These are phyloP conservation scores for Cladophialophora carrionii DNA, from an alignment of 2,329 filamentous ascomycete genomes.

Conservation along the genomic window DNA sequence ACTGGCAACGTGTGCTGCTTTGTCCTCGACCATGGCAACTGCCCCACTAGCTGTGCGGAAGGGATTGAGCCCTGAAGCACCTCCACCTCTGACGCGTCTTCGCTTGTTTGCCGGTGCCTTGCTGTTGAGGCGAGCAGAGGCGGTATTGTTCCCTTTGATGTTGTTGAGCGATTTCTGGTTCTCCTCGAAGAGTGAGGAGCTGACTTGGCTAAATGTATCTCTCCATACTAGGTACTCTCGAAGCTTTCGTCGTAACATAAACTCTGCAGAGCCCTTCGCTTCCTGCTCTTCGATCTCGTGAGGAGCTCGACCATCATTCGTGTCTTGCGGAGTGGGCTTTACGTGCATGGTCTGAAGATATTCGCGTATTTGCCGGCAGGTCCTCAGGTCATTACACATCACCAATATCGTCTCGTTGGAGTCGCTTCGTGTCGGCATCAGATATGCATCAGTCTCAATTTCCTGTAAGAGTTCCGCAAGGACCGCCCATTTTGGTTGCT, in stretches of 20 bases:
- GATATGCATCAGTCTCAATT: conserved; percentile 86
- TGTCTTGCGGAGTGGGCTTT: conserved; percentile 54
- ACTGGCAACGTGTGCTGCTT: conserved; percentile 76
- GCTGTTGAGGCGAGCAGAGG: conserved; percentile 46
- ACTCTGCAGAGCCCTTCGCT: conserved; percentile 71
- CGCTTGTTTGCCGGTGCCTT: conserved; percentile 81
- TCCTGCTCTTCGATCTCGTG: conserved; percentile 55
- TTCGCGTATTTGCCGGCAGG: conserved; percentile 84
- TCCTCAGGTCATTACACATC: conserved; percentile 89
- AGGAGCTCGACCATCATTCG: conserved; percentile 40
- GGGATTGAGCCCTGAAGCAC: conserved; percentile 58
- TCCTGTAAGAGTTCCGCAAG: conserved; percentile 90
- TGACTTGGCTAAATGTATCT: conserved; percentile 82
- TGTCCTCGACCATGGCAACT: conserved; percentile 71
- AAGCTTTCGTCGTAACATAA: conserved; percentile 88
- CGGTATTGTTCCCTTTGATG: conserved; percentile 60
- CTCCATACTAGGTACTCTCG: conserved; percentile 91
- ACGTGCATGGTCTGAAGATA: conserved; percentile 91
- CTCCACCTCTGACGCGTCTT: conserved; percentile 79
- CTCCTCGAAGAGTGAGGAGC: conserved; percentile 72
- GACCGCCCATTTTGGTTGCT: conserved; percentile 90
- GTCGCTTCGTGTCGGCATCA: conserved; percentile 77
- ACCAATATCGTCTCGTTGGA: conserved; percentile 91
- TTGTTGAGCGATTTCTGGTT: conserved; percentile 76
- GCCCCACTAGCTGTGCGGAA: conserved; percentile 69